A percentile compares a stretch with the other conserved stretches of the same genome.
Conservation (phyloP, 208 protist genomes). For the Kentomonas sorsogonicus region DNA sequence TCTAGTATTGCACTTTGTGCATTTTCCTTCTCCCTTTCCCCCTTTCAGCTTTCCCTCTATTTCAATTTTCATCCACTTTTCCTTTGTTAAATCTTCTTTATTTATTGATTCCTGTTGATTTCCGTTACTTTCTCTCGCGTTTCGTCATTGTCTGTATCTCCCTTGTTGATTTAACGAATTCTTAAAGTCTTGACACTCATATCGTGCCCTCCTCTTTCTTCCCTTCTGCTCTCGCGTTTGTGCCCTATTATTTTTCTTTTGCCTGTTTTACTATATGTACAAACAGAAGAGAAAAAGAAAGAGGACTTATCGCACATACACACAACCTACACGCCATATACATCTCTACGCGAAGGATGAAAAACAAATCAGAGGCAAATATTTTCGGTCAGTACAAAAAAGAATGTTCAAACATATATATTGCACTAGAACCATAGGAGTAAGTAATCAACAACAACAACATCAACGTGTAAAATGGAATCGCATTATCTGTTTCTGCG, state of each 20-base stretch:
- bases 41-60: constrained; percentile 1
- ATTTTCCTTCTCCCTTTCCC: neutral
- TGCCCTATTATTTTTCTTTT: neutral
- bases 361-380: neutral
- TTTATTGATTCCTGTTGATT: too few species aligned
- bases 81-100: too few species aligned
- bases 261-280: neutral
- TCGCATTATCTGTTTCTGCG: too few species aligned
- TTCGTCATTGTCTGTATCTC: too few species aligned
- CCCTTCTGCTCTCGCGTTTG: neutral
- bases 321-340: neutral
- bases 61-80: too few species aligned
- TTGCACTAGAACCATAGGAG: neutral
- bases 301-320: neutral
- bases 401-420: neutral
- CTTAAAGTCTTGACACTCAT: too few species aligned
- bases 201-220: constrained; percentile 2
- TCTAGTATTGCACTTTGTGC: neutral
- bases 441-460: too few species aligned
- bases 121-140: too few species aligned
- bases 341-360: neutral
- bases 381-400: neutral
- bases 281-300: neutral
- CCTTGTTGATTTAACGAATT: too few species aligned
- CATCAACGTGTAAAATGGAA: too few species aligned